A percentile compares a stretch with the other conserved stretches of the same genome.
Evolutionary conservation across 2,329 filamentous ascomycete genomes (phyloP).

Genomic region (Hymenoscyphus fructigenus): DNA sequence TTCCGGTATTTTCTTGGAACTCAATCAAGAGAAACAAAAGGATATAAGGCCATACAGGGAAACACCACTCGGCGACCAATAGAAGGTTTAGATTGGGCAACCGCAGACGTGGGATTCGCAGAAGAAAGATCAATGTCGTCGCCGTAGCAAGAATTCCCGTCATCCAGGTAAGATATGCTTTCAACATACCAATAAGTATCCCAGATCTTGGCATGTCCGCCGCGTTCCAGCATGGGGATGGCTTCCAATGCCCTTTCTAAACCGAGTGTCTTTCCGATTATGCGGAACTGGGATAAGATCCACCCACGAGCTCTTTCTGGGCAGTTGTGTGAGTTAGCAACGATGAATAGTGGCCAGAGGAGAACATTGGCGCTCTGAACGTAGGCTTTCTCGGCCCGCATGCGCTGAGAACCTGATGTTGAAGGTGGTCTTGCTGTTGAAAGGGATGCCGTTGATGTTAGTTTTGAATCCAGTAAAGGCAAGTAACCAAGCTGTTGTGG

Average conservation of each 20-base stretch:
- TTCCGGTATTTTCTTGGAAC: neutral
- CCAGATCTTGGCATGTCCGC: neutral
- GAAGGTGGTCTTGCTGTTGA: neutral
- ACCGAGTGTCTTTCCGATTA: neutral
- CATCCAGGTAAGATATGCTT: neutral
- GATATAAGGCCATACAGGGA: neutral
- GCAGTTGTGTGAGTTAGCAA: slow-evolving; percentile 3
- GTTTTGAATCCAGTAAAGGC: neutral
- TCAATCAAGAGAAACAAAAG: neutral
- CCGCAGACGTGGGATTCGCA: neutral
- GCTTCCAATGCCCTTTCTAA: neutral
- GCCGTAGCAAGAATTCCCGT: neutral
- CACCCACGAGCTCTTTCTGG: neutral
- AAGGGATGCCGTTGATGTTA: neutral
- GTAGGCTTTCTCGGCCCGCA: neutral
- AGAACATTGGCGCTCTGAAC: slow-evolving; percentile 10
- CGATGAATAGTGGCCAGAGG: slow-evolving; percentile 16
- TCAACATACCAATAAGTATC: neutral
- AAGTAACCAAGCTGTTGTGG: slow-evolving; percentile 13
- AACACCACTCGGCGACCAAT: neutral
- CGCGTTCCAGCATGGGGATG: neutral
- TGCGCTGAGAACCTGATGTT: neutral
- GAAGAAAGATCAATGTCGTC: neutral
- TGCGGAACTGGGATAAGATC: neutral
- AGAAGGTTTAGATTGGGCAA: neutral